Evolutionary conservation across 176 grass and related monocot genomes (phyloP).

Genomic region (Aegilops umbellulata): DNA sequence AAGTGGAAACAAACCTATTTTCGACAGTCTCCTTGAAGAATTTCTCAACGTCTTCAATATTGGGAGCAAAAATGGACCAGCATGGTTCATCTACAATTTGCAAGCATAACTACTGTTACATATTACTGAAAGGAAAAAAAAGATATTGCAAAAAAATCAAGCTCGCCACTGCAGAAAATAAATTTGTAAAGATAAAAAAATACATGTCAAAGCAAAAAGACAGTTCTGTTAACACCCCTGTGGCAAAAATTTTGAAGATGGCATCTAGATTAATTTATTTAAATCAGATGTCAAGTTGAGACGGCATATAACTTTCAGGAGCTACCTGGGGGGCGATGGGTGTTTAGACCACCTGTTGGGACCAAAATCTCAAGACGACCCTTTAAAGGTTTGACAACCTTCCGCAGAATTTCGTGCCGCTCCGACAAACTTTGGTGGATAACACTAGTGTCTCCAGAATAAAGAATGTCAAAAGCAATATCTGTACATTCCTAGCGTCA

Average conservation of each 20-base stretch:
- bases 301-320: background rate
- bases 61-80: constrained; percentile 77
- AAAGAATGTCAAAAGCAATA: constrained; percentile 97
- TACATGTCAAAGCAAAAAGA: background rate
- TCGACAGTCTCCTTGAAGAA: constrained; percentile 95
- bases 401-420: constrained; percentile 65
- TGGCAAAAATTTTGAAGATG: background rate
- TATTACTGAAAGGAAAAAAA: background rate
- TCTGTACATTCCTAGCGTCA: constrained; percentile 62
- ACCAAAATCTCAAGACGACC: constrained; percentile 82
- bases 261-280: background rate
- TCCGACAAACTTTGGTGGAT: constrained; percentile 89
- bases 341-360: constrained; percentile 75
- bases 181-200: constrained; percentile 15
- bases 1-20: constrained; percentile 63
- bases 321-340: constrained; percentile 54
- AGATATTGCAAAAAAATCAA: background rate
- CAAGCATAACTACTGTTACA: constrained; percentile 13
- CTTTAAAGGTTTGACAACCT: constrained; percentile 78
- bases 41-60: constrained; percentile 79
- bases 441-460: constrained; percentile 88
- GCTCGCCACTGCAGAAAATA: background rate
- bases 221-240: background rate
- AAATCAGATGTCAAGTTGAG: background rate
- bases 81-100: constrained; percentile 76